These are phyloP conservation scores for Falciphora oryzae DNA, from an alignment of 2,329 filamentous ascomycete genomes.

Conservation along the genomic window DNA sequence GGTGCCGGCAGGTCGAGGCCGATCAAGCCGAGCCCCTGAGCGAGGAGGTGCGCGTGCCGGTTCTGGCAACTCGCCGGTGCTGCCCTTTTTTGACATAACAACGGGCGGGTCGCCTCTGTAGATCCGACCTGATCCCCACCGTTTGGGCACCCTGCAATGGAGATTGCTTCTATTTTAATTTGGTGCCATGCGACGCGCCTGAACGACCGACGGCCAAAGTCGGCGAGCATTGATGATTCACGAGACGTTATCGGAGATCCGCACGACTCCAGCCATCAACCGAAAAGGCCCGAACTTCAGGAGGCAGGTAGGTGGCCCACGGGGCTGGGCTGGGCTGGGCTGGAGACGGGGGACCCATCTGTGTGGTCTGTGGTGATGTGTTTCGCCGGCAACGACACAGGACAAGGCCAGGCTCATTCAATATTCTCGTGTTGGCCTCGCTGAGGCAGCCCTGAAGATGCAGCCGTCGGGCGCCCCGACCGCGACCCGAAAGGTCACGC, in stretches of 20 bases:
- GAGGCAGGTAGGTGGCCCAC: not conserved
- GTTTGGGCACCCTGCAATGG: not conserved
- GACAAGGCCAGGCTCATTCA: not conserved
- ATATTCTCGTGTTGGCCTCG: not conserved
- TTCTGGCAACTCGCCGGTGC: not conserved
- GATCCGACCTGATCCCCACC: not conserved
- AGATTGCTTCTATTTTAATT: not conserved
- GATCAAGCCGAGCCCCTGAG: not conserved
- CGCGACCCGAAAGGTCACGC: not conserved
- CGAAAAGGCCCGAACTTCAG: not conserved
- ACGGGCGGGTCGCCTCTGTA: not conserved
- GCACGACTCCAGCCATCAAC: not conserved
- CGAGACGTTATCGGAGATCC: not conserved
- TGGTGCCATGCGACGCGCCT: not conserved
- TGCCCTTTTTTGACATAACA: not conserved
- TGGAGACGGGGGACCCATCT: no score
- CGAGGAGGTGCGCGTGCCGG: not conserved
- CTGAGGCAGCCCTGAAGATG: no score
- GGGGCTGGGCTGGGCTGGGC: no score
- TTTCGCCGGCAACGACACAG: not conserved
- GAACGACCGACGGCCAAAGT: no score
- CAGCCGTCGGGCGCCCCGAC: not conserved
- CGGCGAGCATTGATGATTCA: not conserved
- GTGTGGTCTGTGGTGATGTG: no score
- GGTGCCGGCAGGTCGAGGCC: not conserved